These are phyloP conservation scores for Nyssa sinensis DNA, from an alignment of 148 eudicot species.

Conservation along the genomic window DNA sequence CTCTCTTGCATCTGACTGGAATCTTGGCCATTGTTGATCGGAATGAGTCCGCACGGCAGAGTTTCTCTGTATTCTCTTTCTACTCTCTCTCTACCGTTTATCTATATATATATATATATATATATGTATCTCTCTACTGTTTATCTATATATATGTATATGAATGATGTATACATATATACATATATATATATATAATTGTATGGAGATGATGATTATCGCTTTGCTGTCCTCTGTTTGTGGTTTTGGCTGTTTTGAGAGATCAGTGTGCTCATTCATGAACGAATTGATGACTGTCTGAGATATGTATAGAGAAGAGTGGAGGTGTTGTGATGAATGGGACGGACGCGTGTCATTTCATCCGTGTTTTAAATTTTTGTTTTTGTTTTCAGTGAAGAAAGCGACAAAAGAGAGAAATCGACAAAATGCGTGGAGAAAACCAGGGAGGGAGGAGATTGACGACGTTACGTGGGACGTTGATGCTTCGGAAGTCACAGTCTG, in stretches of 20 bases:
- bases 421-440: background rate
- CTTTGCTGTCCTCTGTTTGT: no score
- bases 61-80: background rate
- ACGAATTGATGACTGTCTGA: background rate
- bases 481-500: no score
- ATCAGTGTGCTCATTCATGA: background rate
- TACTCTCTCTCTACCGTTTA: background rate
- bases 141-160: background rate
- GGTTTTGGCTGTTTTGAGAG: background rate
- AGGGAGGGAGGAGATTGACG: background rate
- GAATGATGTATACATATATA: no score
- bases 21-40: conserved; percentile 5
- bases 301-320: background rate
- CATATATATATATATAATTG: no score
- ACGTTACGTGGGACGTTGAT: background rate
- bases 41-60: background rate
- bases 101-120: background rate
- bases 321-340: background rate
- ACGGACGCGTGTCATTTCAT: background rate
- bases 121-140: background rate
- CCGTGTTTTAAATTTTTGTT: background rate
- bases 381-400: background rate
- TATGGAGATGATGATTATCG: no score
- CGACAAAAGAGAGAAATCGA: background rate
- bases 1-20: conserved; percentile 10